Evolutionary conservation across 345 rosid genomes (phyloP).

Genomic region (Barbarea vulgaris): DNA sequence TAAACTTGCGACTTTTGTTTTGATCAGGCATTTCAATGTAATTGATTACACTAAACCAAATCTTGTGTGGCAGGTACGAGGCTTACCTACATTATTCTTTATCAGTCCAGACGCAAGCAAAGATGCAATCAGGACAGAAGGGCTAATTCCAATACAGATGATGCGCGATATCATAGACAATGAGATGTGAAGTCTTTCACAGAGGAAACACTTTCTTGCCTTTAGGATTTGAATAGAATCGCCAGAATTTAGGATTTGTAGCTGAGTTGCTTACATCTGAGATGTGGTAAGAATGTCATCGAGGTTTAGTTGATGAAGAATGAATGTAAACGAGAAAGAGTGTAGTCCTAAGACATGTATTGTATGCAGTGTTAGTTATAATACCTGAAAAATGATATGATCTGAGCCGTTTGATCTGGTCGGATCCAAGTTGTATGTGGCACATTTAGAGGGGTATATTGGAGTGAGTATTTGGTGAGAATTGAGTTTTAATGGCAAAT

Average conservation of each 20-base stretch:
- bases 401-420: conserved; percentile 11
- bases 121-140: conserved; percentile 91
- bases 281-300: conserved; percentile 21
- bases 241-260: neutral
- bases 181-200: conserved; percentile 59
- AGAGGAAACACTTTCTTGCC: conserved; percentile 9
- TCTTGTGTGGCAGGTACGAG: conserved; percentile 68
- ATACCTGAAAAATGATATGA: neutral
- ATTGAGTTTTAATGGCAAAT: too few species aligned
- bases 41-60: neutral
- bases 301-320: conserved; percentile 20
- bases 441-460: too few species aligned
- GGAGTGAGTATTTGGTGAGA: too few species aligned
- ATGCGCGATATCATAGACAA: conserved; percentile 86
- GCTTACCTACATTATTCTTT: conserved; percentile 83
- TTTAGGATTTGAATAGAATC: conserved; percentile 27
- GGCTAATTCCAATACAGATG: conserved; percentile 85
- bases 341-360: neutral
- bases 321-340: conserved; percentile 17
- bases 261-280: conserved; percentile 1
- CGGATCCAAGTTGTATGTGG: neutral
- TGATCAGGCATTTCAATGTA: neutral
- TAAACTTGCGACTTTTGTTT: conserved; percentile 26
- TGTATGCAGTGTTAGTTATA: conserved; percentile 17
- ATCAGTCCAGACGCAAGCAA: conserved; percentile 86